Evolutionary conservation across 441 rosid species (phyloP), one percentile per base, ranked within the genome.

Genomic region (Capsella rubella): DNA sequence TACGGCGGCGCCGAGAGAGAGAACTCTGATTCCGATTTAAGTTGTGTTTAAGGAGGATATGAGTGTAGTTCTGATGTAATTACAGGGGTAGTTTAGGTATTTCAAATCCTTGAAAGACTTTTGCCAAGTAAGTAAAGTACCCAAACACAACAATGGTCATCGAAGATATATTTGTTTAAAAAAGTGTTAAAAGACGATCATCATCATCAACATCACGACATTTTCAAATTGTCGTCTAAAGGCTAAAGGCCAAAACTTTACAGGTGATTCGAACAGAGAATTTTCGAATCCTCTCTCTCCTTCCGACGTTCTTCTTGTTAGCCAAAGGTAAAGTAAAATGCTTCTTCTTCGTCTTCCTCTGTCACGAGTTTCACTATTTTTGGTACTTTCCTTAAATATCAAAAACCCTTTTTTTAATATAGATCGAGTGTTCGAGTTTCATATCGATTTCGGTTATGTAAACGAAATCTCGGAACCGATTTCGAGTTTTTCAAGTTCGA

Each of bases 71-170:
- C 3, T 4, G 14, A 21, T 3, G 8, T 10, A 5, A 16, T 4
- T 2, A 8, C 0, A 13, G 34, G 69, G 69, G 58, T 50, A 65
- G 0, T 35, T 51, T 16, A 5, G 59, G 59, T 65, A 35, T 35
- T 65, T 13, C 3, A 2, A 21, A 21, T 21, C 25, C 37, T 6
- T 34, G 1, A 34, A 34, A 27, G 13, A 40, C 16, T 51, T 65
- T 2, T 51, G 66, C 66, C 66, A 39, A 61, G 66, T 61, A 40
- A 35, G 35, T 40, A 60, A 53, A 28, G 57, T 53, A 28, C 32
- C 2, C 3, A 10, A 35, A 35, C 10, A 32, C 34, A 65, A 65
- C 70, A 34, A 8, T 49, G 58, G 25, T 50, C 70, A 35, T 31
- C 12, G 12, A 6, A 29, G 6, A 31, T 14, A 15, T 27, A 32